Percentiles rank a stretch among this genome's conserved stretches.
Conservation (phyloP, 2,329 filamentous ascomycete species). For the Monilinia vaccinii-corymbosi region DNA sequence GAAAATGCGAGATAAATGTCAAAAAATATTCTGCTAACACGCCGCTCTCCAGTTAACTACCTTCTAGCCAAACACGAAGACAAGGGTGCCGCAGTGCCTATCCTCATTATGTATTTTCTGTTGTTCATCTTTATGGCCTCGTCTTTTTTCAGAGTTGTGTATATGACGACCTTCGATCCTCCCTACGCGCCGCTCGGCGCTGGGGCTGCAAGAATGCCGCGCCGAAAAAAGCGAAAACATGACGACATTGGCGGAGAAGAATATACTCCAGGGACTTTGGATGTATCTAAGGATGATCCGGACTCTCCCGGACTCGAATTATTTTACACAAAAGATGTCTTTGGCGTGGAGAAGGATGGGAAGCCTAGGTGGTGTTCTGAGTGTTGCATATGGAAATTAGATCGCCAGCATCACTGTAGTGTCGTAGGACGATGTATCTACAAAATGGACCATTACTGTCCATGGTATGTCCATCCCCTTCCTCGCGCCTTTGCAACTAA, state of each 20-base stretch:
- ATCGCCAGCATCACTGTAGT: conserved; percentile 78
- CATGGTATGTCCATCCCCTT: conserved; percentile 44
- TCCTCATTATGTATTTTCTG: conserved; percentile 65
- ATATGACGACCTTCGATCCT: conserved; percentile 59
- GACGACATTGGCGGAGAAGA: conserved; percentile 19
- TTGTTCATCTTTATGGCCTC: conserved; percentile 57
- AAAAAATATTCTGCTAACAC: conserved; percentile 8
- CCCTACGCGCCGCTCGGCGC: conserved; percentile 63
- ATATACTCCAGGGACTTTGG: conserved; percentile 18
- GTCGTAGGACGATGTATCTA: conserved; percentile 36
- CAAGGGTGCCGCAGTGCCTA: conserved; percentile 51
- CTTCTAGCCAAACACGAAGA: conserved; percentile 44
- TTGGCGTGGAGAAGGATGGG: conserved; percentile 74
- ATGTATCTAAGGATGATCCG: conserved; percentile 28
- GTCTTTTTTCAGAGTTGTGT: conserved; percentile 63
- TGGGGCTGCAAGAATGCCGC: conserved; percentile 19
- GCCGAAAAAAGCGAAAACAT: conserved; percentile 21
- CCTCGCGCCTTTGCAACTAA: neutral
- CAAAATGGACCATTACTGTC: conserved; percentile 91
- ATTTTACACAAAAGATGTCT: conserved; percentile 77
- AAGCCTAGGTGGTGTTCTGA: conserved; percentile 78
- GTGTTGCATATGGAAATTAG: conserved; percentile 81
- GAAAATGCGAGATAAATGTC: neutral
- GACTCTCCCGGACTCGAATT: conserved; percentile 60
- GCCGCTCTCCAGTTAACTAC: conserved; percentile 52